Conservation (phyloP, 345 rosid species). For the Viola odorata region DNA sequence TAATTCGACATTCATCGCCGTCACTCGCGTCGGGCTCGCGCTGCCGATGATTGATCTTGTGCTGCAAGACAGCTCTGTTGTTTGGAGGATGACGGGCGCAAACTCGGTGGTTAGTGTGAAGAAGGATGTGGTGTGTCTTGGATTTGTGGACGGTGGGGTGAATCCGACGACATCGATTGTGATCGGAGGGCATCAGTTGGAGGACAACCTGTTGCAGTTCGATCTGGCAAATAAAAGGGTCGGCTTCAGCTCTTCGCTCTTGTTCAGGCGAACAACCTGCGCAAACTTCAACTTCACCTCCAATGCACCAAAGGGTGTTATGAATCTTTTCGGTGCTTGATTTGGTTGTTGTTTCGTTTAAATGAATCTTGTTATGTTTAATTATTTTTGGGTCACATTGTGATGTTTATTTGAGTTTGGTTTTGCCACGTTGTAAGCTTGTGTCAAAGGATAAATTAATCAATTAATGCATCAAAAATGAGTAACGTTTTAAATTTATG, state of each 20-base stretch:
- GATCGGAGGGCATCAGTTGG: conserved; percentile 22
- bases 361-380: too few species aligned
- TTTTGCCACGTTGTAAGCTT: too few species aligned
- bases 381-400: too few species aligned
- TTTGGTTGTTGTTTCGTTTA: too few species aligned
- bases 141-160: conserved; percentile 18
- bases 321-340: too few species aligned
- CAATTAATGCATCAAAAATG: too few species aligned
- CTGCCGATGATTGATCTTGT: conserved; percentile 15
- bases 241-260: conserved; percentile 18
- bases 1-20: neutral
- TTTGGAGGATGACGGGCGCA: conserved; percentile 9
- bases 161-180: conserved; percentile 19
- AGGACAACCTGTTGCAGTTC: conserved; percentile 26
- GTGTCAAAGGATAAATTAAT: too few species aligned
- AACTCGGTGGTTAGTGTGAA: conserved; percentile 9
- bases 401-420: too few species aligned
- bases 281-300: conserved; percentile 17
- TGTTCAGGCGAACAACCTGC: conserved; percentile 11
- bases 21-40: conserved; percentile 8
- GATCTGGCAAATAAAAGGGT: conserved; percentile 26
- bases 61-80: conserved; percentile 1
- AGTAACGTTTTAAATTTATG: too few species aligned
- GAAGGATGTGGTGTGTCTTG: conserved; percentile 7
- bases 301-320: neutral